These are phyloP conservation scores for Emergomyces orientalis DNA, from an alignment of 2,329 filamentous ascomycete genomes.

Conservation along the genomic window DNA sequence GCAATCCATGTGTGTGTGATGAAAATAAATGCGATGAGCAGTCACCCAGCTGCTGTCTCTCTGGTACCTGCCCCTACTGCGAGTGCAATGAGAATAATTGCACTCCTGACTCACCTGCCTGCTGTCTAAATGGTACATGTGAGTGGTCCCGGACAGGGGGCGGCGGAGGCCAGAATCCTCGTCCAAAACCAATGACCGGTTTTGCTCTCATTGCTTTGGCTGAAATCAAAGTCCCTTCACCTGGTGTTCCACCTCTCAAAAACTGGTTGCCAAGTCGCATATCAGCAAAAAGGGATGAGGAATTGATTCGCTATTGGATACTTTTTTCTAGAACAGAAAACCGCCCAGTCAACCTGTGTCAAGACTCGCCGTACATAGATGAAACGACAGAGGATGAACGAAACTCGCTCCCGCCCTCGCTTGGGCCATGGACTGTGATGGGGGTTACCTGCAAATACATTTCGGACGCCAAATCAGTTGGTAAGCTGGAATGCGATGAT, in stretches of 20 bases:
- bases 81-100: slow-evolving; percentile 5
- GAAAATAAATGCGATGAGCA: slow-evolving; percentile 3
- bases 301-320: too few species aligned
- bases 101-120: neutral
- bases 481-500: neutral
- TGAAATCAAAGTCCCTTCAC: too few species aligned
- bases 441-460: neutral
- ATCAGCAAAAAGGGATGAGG: too few species aligned
- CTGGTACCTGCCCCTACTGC: slow-evolving; percentile 3
- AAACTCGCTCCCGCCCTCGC: neutral
- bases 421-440: neutral
- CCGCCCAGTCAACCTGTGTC: too few species aligned
- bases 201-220: neutral
- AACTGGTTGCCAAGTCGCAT: too few species aligned
- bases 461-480: neutral
- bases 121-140: slow-evolving; percentile 4
- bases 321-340: too few species aligned
- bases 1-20: neutral
- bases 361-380: too few species aligned
- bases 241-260: too few species aligned
- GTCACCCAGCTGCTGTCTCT: slow-evolving; percentile 6
- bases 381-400: too few species aligned
- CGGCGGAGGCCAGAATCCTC: neutral
- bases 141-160: slow-evolving; percentile 5
- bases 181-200: neutral